phyloP scores from a whole-genome alignment of 169 alveolate genomes.

The Prorocentrum cordatum region DNA sequence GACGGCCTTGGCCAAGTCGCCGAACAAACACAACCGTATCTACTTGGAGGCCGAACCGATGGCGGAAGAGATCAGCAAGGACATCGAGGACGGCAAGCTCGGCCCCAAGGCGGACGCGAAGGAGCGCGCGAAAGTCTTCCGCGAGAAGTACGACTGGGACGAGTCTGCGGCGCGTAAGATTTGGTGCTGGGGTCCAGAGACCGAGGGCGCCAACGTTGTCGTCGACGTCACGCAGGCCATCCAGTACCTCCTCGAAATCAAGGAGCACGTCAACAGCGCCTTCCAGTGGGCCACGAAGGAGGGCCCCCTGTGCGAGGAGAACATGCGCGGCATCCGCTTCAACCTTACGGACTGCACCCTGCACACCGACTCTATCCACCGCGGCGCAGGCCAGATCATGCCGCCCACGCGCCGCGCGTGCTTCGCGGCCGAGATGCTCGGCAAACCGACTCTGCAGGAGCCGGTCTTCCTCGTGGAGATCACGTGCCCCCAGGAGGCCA shows the following conservation, averaged over 20 bases:
- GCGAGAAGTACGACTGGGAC: conserved; percentile 95
- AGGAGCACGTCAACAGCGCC: conserved; percentile 97
- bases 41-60: conserved; percentile 93
- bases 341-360: conserved; percentile 90
- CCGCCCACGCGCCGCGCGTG: conserved; percentile 85
- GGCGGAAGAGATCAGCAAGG: conserved; percentile 93
- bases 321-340: conserved; percentile 97
- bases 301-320: conserved; percentile 97
- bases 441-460: conserved; percentile 91
- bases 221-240: conserved; percentile 95
- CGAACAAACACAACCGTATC: conserved; percentile 98
- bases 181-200: conserved; percentile 99
- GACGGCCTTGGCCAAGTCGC: conserved; percentile 96
- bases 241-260: conserved; percentile 96
- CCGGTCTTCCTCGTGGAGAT: conserved; percentile 94
- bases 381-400: conserved; percentile 98
- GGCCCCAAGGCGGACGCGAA: conserved; percentile 92
- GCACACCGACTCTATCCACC: conserved; percentile 99
- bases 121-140: conserved; percentile 85
- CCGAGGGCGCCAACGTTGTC: conserved; percentile 95
- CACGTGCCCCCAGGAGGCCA: conserved; percentile 88
- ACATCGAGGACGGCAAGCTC: conserved; percentile 90
- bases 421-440: conserved; percentile 92
- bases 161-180: conserved; percentile 80
- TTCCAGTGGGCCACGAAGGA: conserved; percentile 99